Evolutionary conservation across 139 green algal species (phyloP), one percentile per base, ranked within the genome.

Genomic region (Coelastrella sp.): DNA sequence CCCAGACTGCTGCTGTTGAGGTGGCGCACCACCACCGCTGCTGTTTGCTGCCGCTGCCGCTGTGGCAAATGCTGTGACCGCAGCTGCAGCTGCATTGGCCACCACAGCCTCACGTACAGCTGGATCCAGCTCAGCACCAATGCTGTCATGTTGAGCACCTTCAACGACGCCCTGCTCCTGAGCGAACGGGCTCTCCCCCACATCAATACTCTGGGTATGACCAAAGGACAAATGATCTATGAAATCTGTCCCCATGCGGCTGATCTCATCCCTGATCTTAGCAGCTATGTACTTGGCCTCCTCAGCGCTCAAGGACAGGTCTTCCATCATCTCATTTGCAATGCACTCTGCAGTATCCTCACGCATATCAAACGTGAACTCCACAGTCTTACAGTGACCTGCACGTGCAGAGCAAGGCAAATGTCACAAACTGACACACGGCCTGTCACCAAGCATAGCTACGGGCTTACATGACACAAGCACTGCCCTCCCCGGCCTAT

Each of bases 321-420:
- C 96, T 57, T 96, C 85, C 81, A 99, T 96, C 97, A 99, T 99
- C 88, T 99, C 97, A 34, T 68, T 86, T 0, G 97, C 96, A 48
- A 99, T 96, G 76, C 86, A 93, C 23, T 94, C 89, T 0, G 95
- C 92, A 0, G 94, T 98, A 89, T 99, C 97, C 37, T 89, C 89
- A 0, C 60, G 78, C 81, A 95, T 82, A 67, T 98, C 94, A 90
- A 99, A 99, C 5, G 93, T 93, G 90, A 99, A 99, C 85, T 98
- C 95, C 6, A 99, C 94, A 3, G 94, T 98, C 83, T 96, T 93
- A 74, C 84, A 86, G 53, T 91, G 82, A 30, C 92, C 93, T 92
- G 86, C 27, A 60, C 8, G 48, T 57, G 17, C 48, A 57, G 48
- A 57, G 17, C 13, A 23, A 57, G 48, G 48, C 48, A 57, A 15